These are phyloP conservation scores for Leishmania martiniquensis DNA, from an alignment of 208 protist genomes.

Conservation along the genomic window DNA sequence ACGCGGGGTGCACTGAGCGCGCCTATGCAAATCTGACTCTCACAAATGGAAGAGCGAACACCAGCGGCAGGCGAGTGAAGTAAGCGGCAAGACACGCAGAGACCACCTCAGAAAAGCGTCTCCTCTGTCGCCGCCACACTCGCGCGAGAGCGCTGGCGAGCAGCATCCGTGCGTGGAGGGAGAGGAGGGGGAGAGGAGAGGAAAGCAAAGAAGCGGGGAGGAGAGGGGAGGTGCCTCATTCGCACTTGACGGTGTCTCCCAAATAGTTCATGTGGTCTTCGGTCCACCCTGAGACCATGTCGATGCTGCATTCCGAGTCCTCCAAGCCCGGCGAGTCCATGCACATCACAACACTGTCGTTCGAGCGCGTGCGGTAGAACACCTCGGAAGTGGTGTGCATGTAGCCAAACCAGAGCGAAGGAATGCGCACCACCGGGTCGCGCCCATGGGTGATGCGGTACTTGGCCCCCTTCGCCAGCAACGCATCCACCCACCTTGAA, in stretches of 20 bases:
- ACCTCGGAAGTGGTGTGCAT: conserved; percentile 38
- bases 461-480: conserved; percentile 24
- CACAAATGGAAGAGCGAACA: too few relatives aligned
- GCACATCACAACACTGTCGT: background rate
- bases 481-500: conserved; percentile 14
- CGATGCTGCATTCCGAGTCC: background rate
- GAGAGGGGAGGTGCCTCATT: background rate
- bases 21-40: too few relatives aligned
- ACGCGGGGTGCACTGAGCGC: too few relatives aligned
- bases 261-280: conserved; percentile 1
- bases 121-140: too few relatives aligned
- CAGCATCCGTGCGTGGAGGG: too few relatives aligned
- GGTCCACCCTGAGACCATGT: background rate
- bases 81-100: too few relatives aligned
- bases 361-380: conserved; percentile 28
- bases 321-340: background rate
- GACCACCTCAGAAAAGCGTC: too few relatives aligned
- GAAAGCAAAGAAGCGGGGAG: too few relatives aligned
- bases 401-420: conserved; percentile 37
- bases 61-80: too few relatives aligned
- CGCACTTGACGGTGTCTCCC: background rate
- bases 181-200: too few relatives aligned
- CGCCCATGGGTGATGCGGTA: conserved; percentile 48
- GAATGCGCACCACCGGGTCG: conserved; percentile 49
- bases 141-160: too few relatives aligned